Base-by-base conservation (phyloP, 108 stramenopile genomes). In the Discostella stelligeroides region DNA sequence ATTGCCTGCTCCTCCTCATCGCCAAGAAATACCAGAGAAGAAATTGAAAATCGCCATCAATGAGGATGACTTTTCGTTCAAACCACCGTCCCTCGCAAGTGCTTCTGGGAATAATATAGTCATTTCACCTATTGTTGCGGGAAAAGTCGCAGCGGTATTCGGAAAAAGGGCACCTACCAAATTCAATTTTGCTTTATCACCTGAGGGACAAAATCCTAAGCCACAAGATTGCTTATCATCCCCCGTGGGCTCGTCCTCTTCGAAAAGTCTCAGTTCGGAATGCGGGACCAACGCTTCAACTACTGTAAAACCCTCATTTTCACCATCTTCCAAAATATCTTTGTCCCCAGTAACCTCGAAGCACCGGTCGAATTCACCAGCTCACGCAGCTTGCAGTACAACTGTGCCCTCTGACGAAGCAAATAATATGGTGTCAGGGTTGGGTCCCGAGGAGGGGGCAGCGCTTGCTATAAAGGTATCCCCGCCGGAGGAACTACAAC, bases 11-110 rank as follows among this genome's bases (percentile, higher is more conserved):
- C 48, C 24, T 12, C 60, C 45, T 38, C 45, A 27, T 15, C 14
- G 21, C 7, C 24, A 27, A 41, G 29, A 30, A 21, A 18, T 49
- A 48, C 7, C 11, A 55, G 28, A 39, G 17, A 15, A 42, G 7
- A 29, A 46, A 6, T 30, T 66, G 47, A 56, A 25, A 15, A 56
- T 49, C 53, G 67, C 43, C 4, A 46, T 65, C 1, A 63, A 66
- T 28, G 61, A 61, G 27, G 76, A 78, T 63, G 76, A 78, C 38
- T 78, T 70, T 47, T 78, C 76, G 11, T 78, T 78, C 63, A 65
- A 46, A 21, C 69, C 65, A 10, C 61, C 53, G 12, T 27, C 64
- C 38, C 23, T 50, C 46, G 61, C 58, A 4, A 17, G 58, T 18
- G 57, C 43, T 1, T 1, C 12, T 29, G 37, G 17, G 34, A 56